These are phyloP conservation scores for Colletotrichum musicola DNA, from an alignment of 2,329 filamentous ascomycete species.

Conservation along the genomic window DNA sequence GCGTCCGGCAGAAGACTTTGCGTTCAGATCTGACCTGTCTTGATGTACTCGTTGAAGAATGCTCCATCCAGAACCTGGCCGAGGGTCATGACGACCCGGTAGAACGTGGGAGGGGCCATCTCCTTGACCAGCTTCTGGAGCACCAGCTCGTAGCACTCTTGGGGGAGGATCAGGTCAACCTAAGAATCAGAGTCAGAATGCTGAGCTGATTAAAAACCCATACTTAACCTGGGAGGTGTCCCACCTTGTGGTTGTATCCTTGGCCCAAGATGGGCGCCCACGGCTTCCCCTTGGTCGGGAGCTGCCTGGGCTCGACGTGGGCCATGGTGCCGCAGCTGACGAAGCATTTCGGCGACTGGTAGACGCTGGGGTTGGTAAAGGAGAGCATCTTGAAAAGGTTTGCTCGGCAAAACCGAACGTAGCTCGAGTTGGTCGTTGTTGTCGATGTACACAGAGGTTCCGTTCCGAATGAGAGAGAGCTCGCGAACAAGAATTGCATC, in stretches of 20 bases:
- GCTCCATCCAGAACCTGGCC: slow-evolving; percentile 77
- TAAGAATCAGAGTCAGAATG: slow-evolving; percentile 43
- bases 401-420: too few species aligned
- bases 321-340: slow-evolving; percentile 77
- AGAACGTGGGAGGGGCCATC: slow-evolving; percentile 63
- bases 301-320: slow-evolving; percentile 78
- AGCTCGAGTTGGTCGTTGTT: neutral
- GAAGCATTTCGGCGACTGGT: slow-evolving; percentile 76
- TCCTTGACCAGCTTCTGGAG: slow-evolving; percentile 62
- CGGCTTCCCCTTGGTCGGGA: slow-evolving; percentile 79
- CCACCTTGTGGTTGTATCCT: slow-evolving; percentile 73
- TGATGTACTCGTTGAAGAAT: slow-evolving; percentile 89
- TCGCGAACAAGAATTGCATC: slow-evolving; percentile 23
- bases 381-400: slow-evolving; percentile 63
- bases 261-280: slow-evolving; percentile 77
- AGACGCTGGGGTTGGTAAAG: slow-evolving; percentile 58
- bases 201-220: too few species aligned
- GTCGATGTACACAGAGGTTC: neutral
- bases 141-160: slow-evolving; percentile 68
- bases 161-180: slow-evolving; percentile 80
- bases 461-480: neutral
- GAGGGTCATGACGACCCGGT: slow-evolving; percentile 78
- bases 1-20: too few species aligned
- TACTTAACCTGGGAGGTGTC: too few species aligned
- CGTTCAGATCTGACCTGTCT: slow-evolving; percentile 68